phyloP scores from a whole-genome alignment of 768 basidiomycete genomes.

The Erythrobasidium yunnanense region DNA sequence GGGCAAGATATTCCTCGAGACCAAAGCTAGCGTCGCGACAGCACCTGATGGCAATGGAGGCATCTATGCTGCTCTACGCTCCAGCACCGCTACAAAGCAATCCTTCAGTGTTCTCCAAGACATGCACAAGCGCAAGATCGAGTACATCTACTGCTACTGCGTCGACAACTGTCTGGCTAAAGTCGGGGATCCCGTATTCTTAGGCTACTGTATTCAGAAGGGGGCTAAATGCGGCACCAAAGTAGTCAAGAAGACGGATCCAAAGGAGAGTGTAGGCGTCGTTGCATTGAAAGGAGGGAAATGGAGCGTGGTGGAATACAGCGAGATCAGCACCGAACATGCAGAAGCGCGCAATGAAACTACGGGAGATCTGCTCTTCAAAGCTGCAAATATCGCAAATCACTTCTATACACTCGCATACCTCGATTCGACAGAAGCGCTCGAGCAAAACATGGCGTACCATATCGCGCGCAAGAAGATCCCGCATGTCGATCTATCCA shows the following conservation, averaged over 20 bases:
- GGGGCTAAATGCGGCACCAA: conserved; percentile 87
- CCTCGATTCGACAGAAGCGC: conserved; percentile 62
- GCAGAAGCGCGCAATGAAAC: conserved; percentile 59
- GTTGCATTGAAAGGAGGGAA: conserved; percentile 72
- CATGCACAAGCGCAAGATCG: conserved; percentile 59
- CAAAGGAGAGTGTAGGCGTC: conserved; percentile 89
- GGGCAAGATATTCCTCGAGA: conserved; percentile 82
- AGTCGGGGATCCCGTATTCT: conserved; percentile 92
- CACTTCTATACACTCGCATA: conserved; percentile 90
- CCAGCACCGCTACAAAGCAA: conserved; percentile 44
- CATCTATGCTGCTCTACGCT: conserved; percentile 81
- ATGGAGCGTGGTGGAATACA: conserved; percentile 92
- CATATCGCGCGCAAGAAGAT: conserved; percentile 99
- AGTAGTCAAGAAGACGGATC: conserved; percentile 77
- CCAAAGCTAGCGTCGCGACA: conserved; percentile 67
- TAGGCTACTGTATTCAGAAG: conserved; percentile 83
- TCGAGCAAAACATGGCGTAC: conserved; percentile 82
- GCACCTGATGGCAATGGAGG: conserved; percentile 98
- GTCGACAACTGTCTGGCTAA: conserved; percentile 98
- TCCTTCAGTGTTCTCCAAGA: conserved; percentile 71
- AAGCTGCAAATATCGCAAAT: conserved; percentile 94
- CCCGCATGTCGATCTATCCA: conserved; percentile 59
- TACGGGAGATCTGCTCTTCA: conserved; percentile 67
- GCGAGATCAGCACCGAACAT: conserved; percentile 81
- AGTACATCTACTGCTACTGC: conserved; percentile 87